Conservation (phyloP, 2,329 filamentous ascomycete species). For the Furcasterigmium furcatum region DNA sequence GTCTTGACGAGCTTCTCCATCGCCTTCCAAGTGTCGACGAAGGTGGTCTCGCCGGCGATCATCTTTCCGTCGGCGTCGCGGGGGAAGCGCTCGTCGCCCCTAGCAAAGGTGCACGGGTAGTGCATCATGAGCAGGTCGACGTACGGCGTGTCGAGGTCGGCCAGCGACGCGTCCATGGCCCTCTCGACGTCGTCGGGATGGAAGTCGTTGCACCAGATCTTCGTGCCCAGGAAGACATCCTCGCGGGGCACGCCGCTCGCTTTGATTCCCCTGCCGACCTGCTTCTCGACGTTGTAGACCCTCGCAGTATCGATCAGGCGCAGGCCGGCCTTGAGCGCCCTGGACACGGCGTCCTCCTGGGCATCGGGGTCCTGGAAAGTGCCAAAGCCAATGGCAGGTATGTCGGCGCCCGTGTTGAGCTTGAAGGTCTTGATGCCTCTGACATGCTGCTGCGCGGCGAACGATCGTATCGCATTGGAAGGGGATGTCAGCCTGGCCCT, state of each 20-base stretch:
- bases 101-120: constrained; percentile 19
- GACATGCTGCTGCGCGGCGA: no score
- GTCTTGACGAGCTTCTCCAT: constrained; percentile 22
- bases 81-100: constrained; percentile 13
- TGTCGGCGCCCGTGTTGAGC: constrained; percentile 18
- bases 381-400: constrained; percentile 24
- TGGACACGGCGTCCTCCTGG: constrained; percentile 18
- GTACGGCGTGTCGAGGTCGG: constrained; percentile 22
- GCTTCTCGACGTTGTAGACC: constrained; percentile 14
- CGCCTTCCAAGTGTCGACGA: constrained; percentile 24
- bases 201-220: constrained; percentile 26
- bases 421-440: background rate
- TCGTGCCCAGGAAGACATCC: constrained; percentile 23
- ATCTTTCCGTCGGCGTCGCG: constrained; percentile 14
- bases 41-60: constrained; percentile 14
- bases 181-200: constrained; percentile 18
- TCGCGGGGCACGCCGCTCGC: constrained; percentile 18
- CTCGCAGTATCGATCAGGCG: constrained; percentile 30
- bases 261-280: constrained; percentile 18
- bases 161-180: constrained; percentile 20
- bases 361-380: constrained; percentile 24
- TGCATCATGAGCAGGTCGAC: constrained; percentile 24
- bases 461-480: no score
- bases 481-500: no score
- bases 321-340: constrained; percentile 23